These are phyloP conservation scores for Discostella stelligeroides DNA, from an alignment of 108 stramenopile genomes.

Conservation along the genomic window DNA sequence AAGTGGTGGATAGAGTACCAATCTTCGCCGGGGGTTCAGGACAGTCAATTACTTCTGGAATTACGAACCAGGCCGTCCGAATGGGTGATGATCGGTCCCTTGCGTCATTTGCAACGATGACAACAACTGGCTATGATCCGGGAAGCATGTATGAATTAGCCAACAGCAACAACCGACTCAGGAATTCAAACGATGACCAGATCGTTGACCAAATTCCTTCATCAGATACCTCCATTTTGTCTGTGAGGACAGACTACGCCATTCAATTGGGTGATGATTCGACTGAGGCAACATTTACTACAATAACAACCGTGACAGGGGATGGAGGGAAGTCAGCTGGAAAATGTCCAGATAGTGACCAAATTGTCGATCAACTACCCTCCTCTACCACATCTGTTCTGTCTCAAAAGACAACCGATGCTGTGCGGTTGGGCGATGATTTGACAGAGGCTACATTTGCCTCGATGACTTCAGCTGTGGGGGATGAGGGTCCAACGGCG, in stretches of 20 bases:
- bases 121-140: slow-evolving; percentile 39
- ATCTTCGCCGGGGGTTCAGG: slow-evolving; percentile 47
- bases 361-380: neutral
- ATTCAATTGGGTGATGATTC: slow-evolving; percentile 21
- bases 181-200: slow-evolving; percentile 8
- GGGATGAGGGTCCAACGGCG: neutral
- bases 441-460: slow-evolving; percentile 24
- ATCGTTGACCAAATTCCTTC: slow-evolving; percentile 21
- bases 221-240: slow-evolving; percentile 13
- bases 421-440: slow-evolving; percentile 14
- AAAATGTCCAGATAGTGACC: neutral
- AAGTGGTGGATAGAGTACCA: slow-evolving; percentile 45
- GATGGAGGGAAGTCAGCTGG: neutral
- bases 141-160: slow-evolving; percentile 18
- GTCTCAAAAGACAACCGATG: slow-evolving; percentile 14
- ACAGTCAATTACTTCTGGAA: slow-evolving; percentile 37
- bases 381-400: neutral
- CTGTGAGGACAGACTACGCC: slow-evolving; percentile 30
- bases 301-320: slow-evolving; percentile 22
- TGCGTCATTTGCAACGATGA: slow-evolving; percentile 38
- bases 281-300: slow-evolving; percentile 27
- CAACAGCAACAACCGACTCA: neutral
- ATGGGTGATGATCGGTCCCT: slow-evolving; percentile 42
- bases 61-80: slow-evolving; percentile 42
- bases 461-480: slow-evolving; percentile 14